These are phyloP conservation scores for Cornus suecica DNA, from an alignment of 148 eudicot genomes.

Conservation along the genomic window DNA sequence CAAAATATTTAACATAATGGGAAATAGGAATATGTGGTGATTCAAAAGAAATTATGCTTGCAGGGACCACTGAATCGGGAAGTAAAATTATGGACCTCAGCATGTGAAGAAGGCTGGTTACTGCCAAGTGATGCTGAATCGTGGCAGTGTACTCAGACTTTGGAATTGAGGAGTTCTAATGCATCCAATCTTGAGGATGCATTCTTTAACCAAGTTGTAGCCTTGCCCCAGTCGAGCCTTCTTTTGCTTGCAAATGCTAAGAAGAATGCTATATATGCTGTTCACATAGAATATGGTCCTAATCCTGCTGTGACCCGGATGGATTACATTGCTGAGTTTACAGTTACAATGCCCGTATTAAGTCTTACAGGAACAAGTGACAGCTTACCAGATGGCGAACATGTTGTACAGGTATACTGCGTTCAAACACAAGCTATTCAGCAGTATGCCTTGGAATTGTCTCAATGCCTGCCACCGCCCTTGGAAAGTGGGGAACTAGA, in stretches of 20 bases:
- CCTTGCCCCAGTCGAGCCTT: background rate
- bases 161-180: background rate
- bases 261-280: background rate
- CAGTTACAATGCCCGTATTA: background rate
- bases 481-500: background rate
- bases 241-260: constrained; percentile 1
- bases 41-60: too few relatives aligned
- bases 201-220: constrained; percentile 3
- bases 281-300: background rate
- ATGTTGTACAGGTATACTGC: background rate
- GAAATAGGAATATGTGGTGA: too few relatives aligned
- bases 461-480: background rate
- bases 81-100: background rate
- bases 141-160: constrained; percentile 2
- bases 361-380: constrained; percentile 1
- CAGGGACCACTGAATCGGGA: constrained; percentile 2
- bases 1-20: too few relatives aligned
- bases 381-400: background rate
- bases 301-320: background rate
- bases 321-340: background rate
- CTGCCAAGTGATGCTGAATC: background rate
- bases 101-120: background rate
- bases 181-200: background rate
- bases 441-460: constrained; percentile 2
- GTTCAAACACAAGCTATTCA: background rate